Conservation (phyloP, 129 eudicot genomes). For the Tagetes patula region DNA sequence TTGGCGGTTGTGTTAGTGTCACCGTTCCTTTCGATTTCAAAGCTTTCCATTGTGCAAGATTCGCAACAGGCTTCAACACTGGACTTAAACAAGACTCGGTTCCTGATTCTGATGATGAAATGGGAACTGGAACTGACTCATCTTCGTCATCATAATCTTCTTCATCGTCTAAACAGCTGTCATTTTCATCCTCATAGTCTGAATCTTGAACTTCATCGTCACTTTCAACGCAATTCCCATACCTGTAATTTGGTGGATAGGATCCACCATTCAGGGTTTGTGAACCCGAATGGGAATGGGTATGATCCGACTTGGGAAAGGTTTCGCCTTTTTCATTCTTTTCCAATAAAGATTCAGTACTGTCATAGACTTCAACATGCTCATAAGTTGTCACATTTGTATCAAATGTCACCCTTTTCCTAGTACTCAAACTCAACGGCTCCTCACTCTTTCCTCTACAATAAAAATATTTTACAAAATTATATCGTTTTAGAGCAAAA, state of each 20-base stretch:
- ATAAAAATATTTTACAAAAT: background rate
- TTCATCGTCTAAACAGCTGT: constrained; percentile 33
- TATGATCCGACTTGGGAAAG: constrained; percentile 23
- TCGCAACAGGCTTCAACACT: constrained; percentile 86
- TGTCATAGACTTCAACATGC: constrained; percentile 57
- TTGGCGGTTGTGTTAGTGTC: constrained; percentile 21
- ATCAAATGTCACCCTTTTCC: constrained; percentile 85
- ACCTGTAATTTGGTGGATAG: constrained; percentile 82
- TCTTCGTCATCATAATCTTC: constrained; percentile 44
- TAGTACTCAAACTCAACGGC: constrained; percentile 48
- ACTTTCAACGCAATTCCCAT: constrained; percentile 76
- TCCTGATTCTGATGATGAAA: constrained; percentile 46
- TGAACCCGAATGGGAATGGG: constrained; percentile 42
- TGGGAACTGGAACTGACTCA: constrained; percentile 43
- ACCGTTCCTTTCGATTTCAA: constrained; percentile 46
- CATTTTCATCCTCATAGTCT: constrained; percentile 53
- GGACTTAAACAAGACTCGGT: constrained; percentile 39
- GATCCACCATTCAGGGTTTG: constrained; percentile 52
- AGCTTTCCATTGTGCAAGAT: constrained; percentile 86
- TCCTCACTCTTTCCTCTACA: constrained; percentile 54
- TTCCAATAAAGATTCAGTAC: constrained; percentile 57
- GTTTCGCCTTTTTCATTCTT: constrained; percentile 44
- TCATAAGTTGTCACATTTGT: constrained; percentile 72
- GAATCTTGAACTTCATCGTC: constrained; percentile 72
- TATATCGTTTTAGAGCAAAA: background rate